Percentiles rank a stretch among this genome's conserved stretches.
phyloP scores from a whole-genome alignment of 129 eudicot genomes.

The Calendula officinalis region DNA sequence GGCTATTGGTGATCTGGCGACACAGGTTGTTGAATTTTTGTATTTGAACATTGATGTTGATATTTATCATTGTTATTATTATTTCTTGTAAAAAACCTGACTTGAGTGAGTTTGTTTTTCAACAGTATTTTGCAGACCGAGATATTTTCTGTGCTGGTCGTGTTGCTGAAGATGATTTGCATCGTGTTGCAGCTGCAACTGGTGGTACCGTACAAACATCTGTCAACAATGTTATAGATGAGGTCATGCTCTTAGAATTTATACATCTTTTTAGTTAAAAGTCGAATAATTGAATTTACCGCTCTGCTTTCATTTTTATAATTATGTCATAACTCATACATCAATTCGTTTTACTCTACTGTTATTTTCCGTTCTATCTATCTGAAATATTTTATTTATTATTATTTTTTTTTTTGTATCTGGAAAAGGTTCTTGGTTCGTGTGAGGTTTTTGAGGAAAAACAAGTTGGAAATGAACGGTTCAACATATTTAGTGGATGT shows the following conservation, averaged over 20 bases:
- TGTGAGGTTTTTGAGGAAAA: conserved; percentile 80
- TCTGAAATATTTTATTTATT: conserved; percentile 2
- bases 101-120: conserved; percentile 7
- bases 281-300: not conserved
- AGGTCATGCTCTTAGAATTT: conserved; percentile 39
- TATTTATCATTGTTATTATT: too few species aligned
- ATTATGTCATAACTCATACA: not conserved
- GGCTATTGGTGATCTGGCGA: conserved; percentile 95
- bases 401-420: not conserved
- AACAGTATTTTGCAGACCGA: conserved; percentile 97
- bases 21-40: conserved; percentile 59
- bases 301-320: not conserved
- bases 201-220: conserved; percentile 98
- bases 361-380: conserved; percentile 2
- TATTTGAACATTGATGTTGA: not conserved
- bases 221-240: conserved; percentile 88
- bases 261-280: not conserved
- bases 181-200: conserved; percentile 93
- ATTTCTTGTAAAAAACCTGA: not conserved
- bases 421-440: conserved; percentile 75
- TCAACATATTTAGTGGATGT: conserved; percentile 86
- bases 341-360: not conserved
- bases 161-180: conserved; percentile 93
- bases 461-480: conserved; percentile 90
- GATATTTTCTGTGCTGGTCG: conserved; percentile 99